Evolutionary conservation across 2,329 filamentous ascomycete genomes (phyloP), one percentile per base, ranked within the genome.

Genomic region (Epichloe coenophiala): DNA sequence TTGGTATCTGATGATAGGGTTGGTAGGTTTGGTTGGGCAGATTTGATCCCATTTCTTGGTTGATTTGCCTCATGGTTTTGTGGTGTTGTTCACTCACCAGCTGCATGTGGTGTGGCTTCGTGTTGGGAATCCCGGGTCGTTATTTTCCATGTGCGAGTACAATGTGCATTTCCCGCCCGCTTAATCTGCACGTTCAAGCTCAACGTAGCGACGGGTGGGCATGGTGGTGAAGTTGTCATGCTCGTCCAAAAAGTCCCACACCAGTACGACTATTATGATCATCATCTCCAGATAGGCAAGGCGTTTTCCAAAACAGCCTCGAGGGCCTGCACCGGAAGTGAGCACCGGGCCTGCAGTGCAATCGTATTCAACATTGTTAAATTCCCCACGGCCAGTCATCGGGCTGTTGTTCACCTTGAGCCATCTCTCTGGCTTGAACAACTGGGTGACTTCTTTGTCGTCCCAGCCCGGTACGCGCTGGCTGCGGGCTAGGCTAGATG

Each of bases 371-470:
- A 49, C 0, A 36, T 45, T 19, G 19, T 46, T 37, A 21, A 52
- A 49, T 9, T 42, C 36, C 8, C 3, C 33, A 2, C 4, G 17
- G 5, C 4, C 38, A 37, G 47, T 37, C 11, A 23, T 17, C 11
- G 37, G 31, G 27, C 37, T 17, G 27, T 48, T 23, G 33, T 59
- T 43, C 17, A 33, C 59, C 45, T 50, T 50, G 1, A 70, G 57
- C 68, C 68, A 70, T 4, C 66, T 54, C 51, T 71, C 67, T 0
- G 68, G 67, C 21, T 57, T 48, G 43, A 69, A 71, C 0, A 52
- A 71, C 0, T 52, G 42, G 36, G 33, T 55, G 45, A 51, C 54
- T 38, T 56, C 60, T n/a, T 42, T 52, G 36, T 63, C 54, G 3
- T 62, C 56, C 63, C 63, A 58, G 42, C 54, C 17, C 45, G 56